phyloP scores from a whole-genome alignment of 2,329 filamentous ascomycete species.

The Pseudogymnoascus sp. region DNA sequence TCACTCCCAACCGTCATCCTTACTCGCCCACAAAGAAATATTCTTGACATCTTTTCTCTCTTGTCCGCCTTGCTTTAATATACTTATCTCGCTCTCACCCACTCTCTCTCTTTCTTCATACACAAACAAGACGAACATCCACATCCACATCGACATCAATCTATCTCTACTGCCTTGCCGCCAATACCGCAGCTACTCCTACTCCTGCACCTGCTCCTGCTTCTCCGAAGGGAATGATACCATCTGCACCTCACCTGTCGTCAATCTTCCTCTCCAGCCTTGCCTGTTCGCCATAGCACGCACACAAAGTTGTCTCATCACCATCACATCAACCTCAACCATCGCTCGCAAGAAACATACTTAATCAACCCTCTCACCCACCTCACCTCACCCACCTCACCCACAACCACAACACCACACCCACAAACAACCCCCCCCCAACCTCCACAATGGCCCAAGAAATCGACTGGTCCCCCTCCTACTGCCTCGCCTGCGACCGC shows the following conservation, averaged over 20 bases:
- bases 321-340: not conserved
- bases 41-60: not conserved
- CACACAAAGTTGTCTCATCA: not conserved
- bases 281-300: not conserved
- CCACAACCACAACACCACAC: constrained; percentile 10
- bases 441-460: constrained; percentile 23
- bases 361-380: constrained; percentile 7
- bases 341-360: not conserved
- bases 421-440: constrained; percentile 10
- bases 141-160: not conserved
- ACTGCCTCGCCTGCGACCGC: constrained; percentile 89
- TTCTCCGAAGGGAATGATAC: not conserved
- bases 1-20: not conserved
- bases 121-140: not conserved
- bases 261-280: not conserved
- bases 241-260: not conserved
- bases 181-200: not conserved
- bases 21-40: not conserved
- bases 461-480: constrained; percentile 70
- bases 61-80: not conserved
- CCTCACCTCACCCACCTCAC: not conserved
- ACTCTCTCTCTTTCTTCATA: not conserved
- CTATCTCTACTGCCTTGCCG: not conserved
- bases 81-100: not conserved
- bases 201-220: not conserved